phyloP scores from a whole-genome alignment of 2,329 filamentous ascomycete genomes.

The Elsinoe necatrix region DNA sequence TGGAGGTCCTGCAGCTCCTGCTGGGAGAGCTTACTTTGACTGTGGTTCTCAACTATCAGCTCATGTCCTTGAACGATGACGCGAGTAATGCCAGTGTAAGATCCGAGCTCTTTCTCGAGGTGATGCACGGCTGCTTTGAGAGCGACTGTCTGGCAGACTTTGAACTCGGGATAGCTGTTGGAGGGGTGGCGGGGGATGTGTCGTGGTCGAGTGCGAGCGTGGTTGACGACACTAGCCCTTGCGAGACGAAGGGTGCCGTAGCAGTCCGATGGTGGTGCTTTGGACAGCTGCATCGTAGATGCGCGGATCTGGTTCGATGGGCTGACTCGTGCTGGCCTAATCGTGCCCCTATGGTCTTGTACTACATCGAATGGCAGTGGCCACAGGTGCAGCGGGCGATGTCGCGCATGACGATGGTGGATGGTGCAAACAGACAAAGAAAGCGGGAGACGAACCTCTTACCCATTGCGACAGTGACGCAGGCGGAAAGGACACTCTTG shows the following conservation, averaged over 20 bases:
- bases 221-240: constrained; percentile 21
- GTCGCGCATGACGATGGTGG: not conserved
- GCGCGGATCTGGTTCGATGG: not conserved
- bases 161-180: constrained; percentile 26
- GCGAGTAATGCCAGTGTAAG: constrained; percentile 24
- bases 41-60: constrained; percentile 37
- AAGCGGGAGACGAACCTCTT: constrained; percentile 13
- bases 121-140: constrained; percentile 27
- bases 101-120: constrained; percentile 26
- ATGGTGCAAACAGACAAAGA: constrained; percentile 11
- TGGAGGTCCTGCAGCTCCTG: constrained; percentile 93
- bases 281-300: not conserved
- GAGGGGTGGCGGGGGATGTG: constrained; percentile 28
- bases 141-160: constrained; percentile 27
- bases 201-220: constrained; percentile 28
- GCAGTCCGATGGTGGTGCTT: not conserved
- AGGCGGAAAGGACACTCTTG: not conserved
- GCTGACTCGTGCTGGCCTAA: not conserved
- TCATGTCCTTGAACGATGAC: constrained; percentile 23
- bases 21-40: constrained; percentile 96
- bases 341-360: not conserved
- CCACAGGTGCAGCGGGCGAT: not conserved
- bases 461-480: constrained; percentile 11
- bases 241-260: not conserved
- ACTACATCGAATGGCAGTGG: not conserved